Evolutionary conservation across 345 rosid genomes (phyloP), one percentile per base, ranked within the genome.

Genomic region (Bruguiera gymnorhiza): DNA sequence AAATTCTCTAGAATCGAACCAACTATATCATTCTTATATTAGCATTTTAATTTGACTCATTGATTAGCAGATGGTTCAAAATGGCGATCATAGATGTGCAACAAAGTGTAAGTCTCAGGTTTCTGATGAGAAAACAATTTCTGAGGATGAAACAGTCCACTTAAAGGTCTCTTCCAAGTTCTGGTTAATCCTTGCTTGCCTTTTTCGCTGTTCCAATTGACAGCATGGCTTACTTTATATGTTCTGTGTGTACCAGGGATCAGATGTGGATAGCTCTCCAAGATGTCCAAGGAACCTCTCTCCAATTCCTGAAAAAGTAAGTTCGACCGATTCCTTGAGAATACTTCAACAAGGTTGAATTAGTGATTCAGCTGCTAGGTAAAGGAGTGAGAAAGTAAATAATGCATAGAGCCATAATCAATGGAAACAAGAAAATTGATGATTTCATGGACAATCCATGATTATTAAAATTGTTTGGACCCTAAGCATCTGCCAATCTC

Each of bases 81-180:
- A 81, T 73, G 95, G 96, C 21, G 89, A 78, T 15, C 95, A 89
- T 70, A 84, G 86, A 79, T 88, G 96, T 74, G 26, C 79, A 62
- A 87, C 79, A 57, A 80, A 58, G 70, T 20, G 73, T 9, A 72
- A n/a, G 58, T 30, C 72, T 70, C 72, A 75, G 54, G 66, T 63
- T 50, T 1, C 70, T 65, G 84, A 65, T 31, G 93, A 83, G 78
- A 80, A 85, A 69, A 80, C 81, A 64, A 83, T 78, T 61, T 32
- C 76, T 27, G 92, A 91, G 75, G 87, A 83, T 1, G 86, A 81
- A 61, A 65, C 19, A 4, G 58, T 53, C 8, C 6, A 57, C 76
- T 72, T 80, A 37, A 86, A 88, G 90, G 91, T 87, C 51, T 60
- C 37, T 4, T 60, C 73, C 70, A 16, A 39, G 46, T 39, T 39